Evolutionary conservation across 2,329 filamentous ascomycete species (phyloP).

Genomic region (Emergomyces orientalis): DNA sequence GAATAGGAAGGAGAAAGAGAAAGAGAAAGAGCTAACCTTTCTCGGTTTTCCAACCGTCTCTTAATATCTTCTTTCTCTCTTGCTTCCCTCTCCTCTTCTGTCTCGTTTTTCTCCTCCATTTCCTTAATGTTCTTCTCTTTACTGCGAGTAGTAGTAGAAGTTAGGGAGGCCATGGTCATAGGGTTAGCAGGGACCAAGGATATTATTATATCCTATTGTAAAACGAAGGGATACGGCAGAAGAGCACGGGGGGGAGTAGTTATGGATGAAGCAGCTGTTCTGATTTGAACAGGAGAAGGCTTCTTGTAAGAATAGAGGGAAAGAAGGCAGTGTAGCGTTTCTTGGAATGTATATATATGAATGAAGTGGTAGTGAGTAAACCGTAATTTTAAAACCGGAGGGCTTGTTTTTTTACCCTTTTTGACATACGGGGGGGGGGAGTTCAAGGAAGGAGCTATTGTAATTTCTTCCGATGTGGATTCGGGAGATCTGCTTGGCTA

Average conservation of each 20-base stretch:
- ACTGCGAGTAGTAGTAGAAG: background rate
- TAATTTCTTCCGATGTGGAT: background rate
- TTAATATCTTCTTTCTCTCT: slow-evolving; percentile 12
- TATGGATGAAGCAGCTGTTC: background rate
- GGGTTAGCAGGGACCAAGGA: background rate
- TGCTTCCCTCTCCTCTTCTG: slow-evolving; percentile 9
- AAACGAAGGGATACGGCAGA: background rate
- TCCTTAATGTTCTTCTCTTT: background rate
- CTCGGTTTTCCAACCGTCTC: slow-evolving; percentile 34
- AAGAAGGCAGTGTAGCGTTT: background rate
- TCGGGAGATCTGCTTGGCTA: background rate
- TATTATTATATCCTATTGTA: background rate
- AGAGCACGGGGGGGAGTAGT: background rate
- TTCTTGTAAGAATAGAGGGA: background rate
- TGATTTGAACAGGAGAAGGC: background rate
- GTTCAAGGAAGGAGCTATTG: background rate
- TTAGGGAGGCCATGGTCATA: background rate
- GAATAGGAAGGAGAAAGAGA: background rate
- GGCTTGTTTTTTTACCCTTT: background rate
- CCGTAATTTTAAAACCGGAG: background rate
- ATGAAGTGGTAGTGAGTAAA: background rate
- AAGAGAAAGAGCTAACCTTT: slow-evolving; percentile 27
- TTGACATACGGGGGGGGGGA: background rate
- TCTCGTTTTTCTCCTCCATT: background rate
- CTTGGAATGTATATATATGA: background rate